Base-by-base conservation (phyloP, 768 basidiomycete genomes). In the Macrolepiota fuliginosa region DNA sequence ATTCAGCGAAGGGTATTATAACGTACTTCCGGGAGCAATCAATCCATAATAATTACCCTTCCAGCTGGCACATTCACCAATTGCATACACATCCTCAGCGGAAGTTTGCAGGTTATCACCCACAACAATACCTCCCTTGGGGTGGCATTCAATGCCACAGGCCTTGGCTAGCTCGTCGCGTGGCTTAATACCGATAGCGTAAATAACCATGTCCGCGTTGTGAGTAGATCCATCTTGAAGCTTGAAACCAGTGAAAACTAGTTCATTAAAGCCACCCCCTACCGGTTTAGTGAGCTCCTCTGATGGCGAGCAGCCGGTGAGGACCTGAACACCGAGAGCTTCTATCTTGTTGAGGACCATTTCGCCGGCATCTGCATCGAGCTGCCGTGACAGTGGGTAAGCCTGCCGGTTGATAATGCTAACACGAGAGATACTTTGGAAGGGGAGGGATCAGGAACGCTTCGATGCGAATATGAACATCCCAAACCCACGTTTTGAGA, bases 1-100 rank as follows among this genome's bases (percentile, higher is more conserved):
- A 32, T 22, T 25, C 24, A 35, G 42, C 42, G 17, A 39, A 47
- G 37, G 32, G 35, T 12, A 42, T 22, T 56, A 39, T 15, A 17
- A 68, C 68, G 66, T 64, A 77, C 79, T 79, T 42, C 89, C 88
- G n/a, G 89, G 90, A 2, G 82, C 88, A 66, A 91, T 89, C 10
- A 92, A 75, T 2, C 90, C 90, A 65, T 88, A 91, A n/a, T 81
- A 84, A 42, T 88, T 83, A 2, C 79, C 82, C 56, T 73, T 77
- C 88, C 88, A 91, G 52, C 77, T 79, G 1, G 89, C 89, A 68
- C 90, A 92, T 70, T 91, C 90, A 4, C 90, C 90, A 52, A 92
- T 86, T 5, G 90, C 89, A 64, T 83, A 91, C 5, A 90, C 81
- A 55, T 85, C 82, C 42, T 79, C 67, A 0, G 78, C 81, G 10